Conservation (phyloP, 2,329 filamentous ascomycete species). For the Neonectria ditissima region DNA sequence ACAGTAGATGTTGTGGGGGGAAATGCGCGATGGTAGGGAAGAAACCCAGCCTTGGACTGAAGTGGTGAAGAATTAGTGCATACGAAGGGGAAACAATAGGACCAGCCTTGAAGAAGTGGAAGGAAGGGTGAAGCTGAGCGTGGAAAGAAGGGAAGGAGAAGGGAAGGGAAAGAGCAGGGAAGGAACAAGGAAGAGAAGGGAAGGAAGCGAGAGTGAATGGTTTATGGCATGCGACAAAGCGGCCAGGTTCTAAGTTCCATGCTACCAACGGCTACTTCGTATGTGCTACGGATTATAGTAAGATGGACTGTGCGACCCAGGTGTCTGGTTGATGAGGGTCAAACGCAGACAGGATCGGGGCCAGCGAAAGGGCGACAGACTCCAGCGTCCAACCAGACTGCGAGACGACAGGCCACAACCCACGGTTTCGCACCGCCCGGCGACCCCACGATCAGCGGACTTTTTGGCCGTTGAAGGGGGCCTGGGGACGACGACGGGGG, state of each 20-base stretch:
- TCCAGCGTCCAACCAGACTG: slow-evolving; percentile 1
- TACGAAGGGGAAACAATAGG: slow-evolving; percentile 33
- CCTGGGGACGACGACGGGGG: slow-evolving; percentile 8
- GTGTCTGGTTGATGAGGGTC: not conserved
- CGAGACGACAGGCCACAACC: slow-evolving; percentile 23
- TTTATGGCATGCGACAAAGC: slow-evolving; percentile 1
- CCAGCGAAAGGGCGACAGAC: not conserved
- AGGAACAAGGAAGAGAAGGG: slow-evolving; percentile 24
- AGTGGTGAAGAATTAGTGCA: slow-evolving; percentile 34
- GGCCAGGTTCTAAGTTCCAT: not conserved
- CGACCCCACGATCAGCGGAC: slow-evolving; percentile 25
- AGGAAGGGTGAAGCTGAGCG: slow-evolving; percentile 32
- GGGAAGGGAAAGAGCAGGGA: slow-evolving; percentile 26
- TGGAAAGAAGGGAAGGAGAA: slow-evolving; percentile 31
- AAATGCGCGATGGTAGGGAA: not conserved
- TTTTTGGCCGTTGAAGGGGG: not conserved
- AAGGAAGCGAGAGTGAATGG: not conserved
- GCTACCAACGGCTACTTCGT: not conserved
- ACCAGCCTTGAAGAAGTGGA: slow-evolving; percentile 40
- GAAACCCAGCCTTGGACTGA: slow-evolving; percentile 40
- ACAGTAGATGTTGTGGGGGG: slow-evolving; percentile 18
- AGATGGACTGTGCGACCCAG: not conserved
- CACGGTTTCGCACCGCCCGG: slow-evolving; percentile 13
- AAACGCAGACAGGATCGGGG: slow-evolving; percentile 3
- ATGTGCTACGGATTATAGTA: not conserved